Evolutionary conservation across 805 yeast species (phyloP).

Genomic region (Ogataea nonfermentans): DNA sequence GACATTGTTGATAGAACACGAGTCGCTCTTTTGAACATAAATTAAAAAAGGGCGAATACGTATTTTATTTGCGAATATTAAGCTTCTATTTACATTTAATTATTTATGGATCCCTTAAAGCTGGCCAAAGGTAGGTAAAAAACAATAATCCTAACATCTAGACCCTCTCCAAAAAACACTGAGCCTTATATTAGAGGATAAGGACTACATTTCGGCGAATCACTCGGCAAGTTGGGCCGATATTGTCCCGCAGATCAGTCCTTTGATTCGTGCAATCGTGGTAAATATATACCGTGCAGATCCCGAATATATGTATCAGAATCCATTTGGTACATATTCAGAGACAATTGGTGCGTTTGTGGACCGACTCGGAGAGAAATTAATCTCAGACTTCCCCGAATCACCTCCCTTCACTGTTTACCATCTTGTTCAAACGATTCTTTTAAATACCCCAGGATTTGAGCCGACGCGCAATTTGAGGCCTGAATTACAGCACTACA

Average conservation of each 20-base stretch:
- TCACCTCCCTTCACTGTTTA: conserved; percentile 34
- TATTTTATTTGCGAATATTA: neutral
- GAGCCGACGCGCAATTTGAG: conserved; percentile 1
- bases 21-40: conserved; percentile 4
- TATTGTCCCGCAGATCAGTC: conserved; percentile 12
- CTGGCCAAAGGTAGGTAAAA: conserved; percentile 7
- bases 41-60: neutral
- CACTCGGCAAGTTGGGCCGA: conserved; percentile 19
- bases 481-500: conserved; percentile 9
- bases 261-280: conserved; percentile 13
- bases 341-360: conserved; percentile 20
- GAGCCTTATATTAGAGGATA: conserved; percentile 16
- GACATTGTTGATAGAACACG: conserved; percentile 5
- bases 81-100: conserved; percentile 1
- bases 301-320: conserved; percentile 10
- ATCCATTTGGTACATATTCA: conserved; percentile 12
- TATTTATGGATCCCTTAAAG: conserved; percentile 6
- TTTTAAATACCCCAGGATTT: conserved; percentile 18
- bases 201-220: conserved; percentile 17
- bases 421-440: conserved; percentile 19
- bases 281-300: conserved; percentile 19
- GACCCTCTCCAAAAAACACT: conserved; percentile 15
- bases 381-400: conserved; percentile 15
- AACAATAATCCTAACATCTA: neutral
- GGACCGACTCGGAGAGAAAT: conserved; percentile 10